phyloP scores from a whole-genome alignment of 805 yeast species.

The Ascoidea tarda region DNA sequence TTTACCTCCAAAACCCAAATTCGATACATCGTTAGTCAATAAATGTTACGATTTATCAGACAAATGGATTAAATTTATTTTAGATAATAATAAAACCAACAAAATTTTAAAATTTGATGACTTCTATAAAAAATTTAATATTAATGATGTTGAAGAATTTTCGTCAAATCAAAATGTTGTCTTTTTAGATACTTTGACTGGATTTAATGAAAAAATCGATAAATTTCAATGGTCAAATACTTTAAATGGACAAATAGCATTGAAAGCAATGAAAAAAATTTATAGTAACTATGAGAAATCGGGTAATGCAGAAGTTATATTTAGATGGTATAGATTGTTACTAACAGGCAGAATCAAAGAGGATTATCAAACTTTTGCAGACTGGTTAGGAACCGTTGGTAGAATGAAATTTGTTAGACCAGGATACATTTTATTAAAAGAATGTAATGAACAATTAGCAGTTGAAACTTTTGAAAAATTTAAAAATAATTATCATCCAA shows the following conservation, averaged over 20 bases:
- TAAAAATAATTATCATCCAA: conserved; percentile 64
- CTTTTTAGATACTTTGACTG: conserved; percentile 55
- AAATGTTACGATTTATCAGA: conserved; percentile 52
- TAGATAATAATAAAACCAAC: conserved; percentile 4
- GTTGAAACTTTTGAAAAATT: conserved; percentile 44
- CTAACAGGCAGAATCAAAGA: conserved; percentile 34
- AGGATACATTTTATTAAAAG: conserved; percentile 51
- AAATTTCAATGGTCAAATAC: conserved; percentile 21
- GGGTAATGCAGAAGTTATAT: conserved; percentile 66
- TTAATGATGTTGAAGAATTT: conserved; percentile 40
- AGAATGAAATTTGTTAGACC: conserved; percentile 93
- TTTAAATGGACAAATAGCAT: conserved; percentile 19
- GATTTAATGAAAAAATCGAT: conserved; percentile 25
- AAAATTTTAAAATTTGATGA: conserved; percentile 12
- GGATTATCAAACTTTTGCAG: conserved; percentile 42
- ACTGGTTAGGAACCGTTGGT: conserved; percentile 85
- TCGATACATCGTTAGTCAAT: conserved; percentile 69
- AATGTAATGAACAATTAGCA: conserved; percentile 55
- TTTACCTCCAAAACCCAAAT: conserved; percentile 76
- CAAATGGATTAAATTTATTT: conserved; percentile 40
- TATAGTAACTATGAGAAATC: conserved; percentile 34
- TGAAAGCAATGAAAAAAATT: conserved; percentile 18
- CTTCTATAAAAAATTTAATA: conserved; percentile 21
- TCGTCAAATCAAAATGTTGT: conserved; percentile 68
- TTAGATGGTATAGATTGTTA: conserved; percentile 63